A percentile compares a stretch with the other conserved stretches of the same genome.
These are phyloP conservation scores for Gracilaria domingensis DNA, from an alignment of 23 red algal species.

Conservation along the genomic window DNA sequence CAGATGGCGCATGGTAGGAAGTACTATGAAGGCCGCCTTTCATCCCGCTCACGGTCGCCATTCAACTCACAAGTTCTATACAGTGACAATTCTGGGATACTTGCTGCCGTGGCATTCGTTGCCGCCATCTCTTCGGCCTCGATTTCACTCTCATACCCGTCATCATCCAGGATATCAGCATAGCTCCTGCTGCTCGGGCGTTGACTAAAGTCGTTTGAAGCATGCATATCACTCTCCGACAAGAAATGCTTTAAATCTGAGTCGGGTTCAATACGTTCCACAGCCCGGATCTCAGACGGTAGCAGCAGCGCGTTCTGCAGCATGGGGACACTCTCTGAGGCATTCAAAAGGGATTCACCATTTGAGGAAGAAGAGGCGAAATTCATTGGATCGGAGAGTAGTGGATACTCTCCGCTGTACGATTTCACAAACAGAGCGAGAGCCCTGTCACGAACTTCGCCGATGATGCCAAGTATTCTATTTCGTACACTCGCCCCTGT, in stretches of 20 bases:
- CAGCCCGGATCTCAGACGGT: constrained; percentile 14
- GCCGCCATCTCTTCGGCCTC: background rate
- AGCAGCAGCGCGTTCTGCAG: constrained; percentile 11
- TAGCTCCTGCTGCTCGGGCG: background rate
- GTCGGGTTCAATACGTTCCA: background rate
- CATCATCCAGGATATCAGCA: background rate
- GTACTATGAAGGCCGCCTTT: constrained; percentile 1
- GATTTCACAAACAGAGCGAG: constrained; percentile 18
- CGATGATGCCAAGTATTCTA: constrained; percentile 55
- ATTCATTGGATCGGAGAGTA: background rate
- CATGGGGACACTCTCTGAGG: background rate
- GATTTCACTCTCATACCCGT: constrained; percentile 27
- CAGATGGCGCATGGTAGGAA: background rate
- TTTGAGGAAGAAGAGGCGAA: constrained; percentile 26
- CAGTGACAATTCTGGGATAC: background rate
- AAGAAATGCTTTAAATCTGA: background rate
- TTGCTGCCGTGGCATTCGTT: background rate
- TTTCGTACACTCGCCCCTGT: constrained; percentile 50
- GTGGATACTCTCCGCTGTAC: constrained; percentile 11
- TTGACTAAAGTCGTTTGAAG: background rate
- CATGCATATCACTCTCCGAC: background rate
- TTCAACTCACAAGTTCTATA: constrained; percentile 1
- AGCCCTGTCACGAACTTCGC: constrained; percentile 59
- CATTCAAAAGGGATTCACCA: background rate
- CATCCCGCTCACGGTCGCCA: background rate